phyloP scores from a whole-genome alignment of 1,139 yeast genomes.

The Saccharomycopsis phalli region DNA sequence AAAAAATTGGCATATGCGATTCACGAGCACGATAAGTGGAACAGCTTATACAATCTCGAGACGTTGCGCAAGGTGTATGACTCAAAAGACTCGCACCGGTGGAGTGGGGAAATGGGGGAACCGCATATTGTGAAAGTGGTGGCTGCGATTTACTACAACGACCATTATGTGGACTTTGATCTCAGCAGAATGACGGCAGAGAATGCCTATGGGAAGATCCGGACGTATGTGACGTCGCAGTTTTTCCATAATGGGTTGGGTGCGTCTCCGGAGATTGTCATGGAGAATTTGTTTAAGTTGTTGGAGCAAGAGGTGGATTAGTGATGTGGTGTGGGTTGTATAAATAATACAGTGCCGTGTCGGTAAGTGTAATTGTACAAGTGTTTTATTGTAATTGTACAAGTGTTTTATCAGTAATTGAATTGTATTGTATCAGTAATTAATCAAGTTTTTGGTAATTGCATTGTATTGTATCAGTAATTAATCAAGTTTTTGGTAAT shows the following conservation, averaged over 20 bases:
- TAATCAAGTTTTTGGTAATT: no score
- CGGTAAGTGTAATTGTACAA: no score
- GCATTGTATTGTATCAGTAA: no score
- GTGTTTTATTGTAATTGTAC: no score
- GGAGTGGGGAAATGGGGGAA: slow-evolving; percentile 2
- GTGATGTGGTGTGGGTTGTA: no score
- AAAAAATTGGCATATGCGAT: slow-evolving; percentile 35
- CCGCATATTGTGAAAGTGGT: slow-evolving; percentile 35
- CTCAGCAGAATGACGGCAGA: slow-evolving; percentile 31
- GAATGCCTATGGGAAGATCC: slow-evolving; percentile 31
- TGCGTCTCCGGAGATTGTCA: slow-evolving; percentile 34
- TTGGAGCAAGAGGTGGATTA: slow-evolving; percentile 39
- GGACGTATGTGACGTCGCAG: slow-evolving; percentile 40
- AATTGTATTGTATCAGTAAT: no score
- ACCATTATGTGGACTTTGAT: slow-evolving; percentile 47
- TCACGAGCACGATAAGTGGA: slow-evolving; percentile 37
- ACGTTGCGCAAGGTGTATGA: slow-evolving; percentile 10
- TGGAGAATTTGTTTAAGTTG: slow-evolving; percentile 34
- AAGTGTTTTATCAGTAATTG: no score
- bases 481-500: no score
- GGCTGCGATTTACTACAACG: slow-evolving; percentile 42
- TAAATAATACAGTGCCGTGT: no score
- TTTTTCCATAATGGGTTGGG: slow-evolving; percentile 46
- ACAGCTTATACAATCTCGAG: slow-evolving; percentile 31
- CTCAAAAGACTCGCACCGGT: slow-evolving; percentile 2